Evolutionary conservation across 371 early-diverging fungal species (phyloP).

Genomic region (Globomyces sp.): DNA sequence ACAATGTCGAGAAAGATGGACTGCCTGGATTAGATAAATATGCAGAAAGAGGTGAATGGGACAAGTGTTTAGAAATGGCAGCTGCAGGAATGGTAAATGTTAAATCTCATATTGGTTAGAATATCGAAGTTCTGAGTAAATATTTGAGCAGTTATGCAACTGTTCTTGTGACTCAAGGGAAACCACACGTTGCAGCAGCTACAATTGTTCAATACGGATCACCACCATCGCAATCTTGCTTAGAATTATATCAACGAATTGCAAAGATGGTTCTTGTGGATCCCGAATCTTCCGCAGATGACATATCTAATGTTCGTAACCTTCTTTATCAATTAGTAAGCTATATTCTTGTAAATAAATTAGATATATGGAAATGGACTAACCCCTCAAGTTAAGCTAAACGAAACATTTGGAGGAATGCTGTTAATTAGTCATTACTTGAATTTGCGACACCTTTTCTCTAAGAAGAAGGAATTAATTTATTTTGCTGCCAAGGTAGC

Average conservation of each 20-base stretch:
- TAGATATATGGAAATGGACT: conserved; percentile 26
- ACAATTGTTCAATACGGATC: conserved; percentile 42
- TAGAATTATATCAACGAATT: conserved; percentile 37
- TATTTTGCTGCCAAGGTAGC: conserved; percentile 50
- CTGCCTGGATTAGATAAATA: conserved; percentile 49
- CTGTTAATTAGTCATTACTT: conserved; percentile 49
- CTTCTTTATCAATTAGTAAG: conserved; percentile 44
- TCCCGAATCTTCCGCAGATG: conserved; percentile 19
- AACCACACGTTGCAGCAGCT: conserved; percentile 28
- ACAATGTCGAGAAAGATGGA: conserved; percentile 47
- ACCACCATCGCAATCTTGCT: conserved; percentile 23
- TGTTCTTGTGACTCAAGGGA: conserved; percentile 35
- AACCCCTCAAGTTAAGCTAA: conserved; percentile 26
- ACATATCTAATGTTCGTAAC: conserved; percentile 38
- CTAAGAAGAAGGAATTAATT: conserved; percentile 41
- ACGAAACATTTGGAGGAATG: conserved; percentile 31
- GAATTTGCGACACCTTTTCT: conserved; percentile 45
- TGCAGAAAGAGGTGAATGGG: conserved; percentile 58
- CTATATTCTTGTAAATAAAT: too few species aligned
- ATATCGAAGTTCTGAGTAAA: conserved; percentile 39
- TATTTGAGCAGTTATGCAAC: conserved; percentile 37
- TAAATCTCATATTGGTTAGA: conserved; percentile 16
- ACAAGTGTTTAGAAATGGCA: conserved; percentile 53
- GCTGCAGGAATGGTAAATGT: conserved; percentile 11
- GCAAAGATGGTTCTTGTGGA: conserved; percentile 30